Evolutionary conservation across 2,329 filamentous ascomycete genomes (phyloP).

Genomic region (Calcarisporium arbuscula): DNA sequence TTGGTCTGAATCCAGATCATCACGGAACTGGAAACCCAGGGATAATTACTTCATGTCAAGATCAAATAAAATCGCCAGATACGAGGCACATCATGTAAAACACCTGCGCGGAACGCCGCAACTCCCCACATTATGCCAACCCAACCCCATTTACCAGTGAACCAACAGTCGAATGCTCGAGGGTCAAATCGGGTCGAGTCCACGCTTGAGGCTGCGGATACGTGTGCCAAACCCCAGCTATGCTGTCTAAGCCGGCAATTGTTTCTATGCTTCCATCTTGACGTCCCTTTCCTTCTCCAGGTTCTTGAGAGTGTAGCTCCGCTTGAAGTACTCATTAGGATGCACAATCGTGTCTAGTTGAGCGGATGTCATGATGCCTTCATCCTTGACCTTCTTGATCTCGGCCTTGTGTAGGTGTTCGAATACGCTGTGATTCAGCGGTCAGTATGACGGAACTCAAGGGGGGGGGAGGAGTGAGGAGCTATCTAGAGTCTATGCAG

Average conservation of each 20-base stretch:
- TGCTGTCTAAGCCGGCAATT: too few relatives aligned
- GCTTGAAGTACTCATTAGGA: conserved; percentile 96
- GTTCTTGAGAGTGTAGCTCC: conserved; percentile 84
- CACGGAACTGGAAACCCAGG: too few relatives aligned
- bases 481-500: conserved; percentile 3
- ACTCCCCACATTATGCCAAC: too few relatives aligned
- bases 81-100: neutral
- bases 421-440: conserved; percentile 58
- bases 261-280: conserved; percentile 48
- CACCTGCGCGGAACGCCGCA: too few relatives aligned
- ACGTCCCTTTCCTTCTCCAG: conserved; percentile 51
- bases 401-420: conserved; percentile 77
- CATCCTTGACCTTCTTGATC: conserved; percentile 70
- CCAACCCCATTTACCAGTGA: too few relatives aligned
- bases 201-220: too few relatives aligned
- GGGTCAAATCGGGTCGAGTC: too few relatives aligned
- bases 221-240: too few relatives aligned
- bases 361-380: conserved; percentile 61
- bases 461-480: neutral
- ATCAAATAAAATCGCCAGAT: neutral
- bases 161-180: too few relatives aligned
- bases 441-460: conserved; percentile 9
- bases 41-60: too few relatives aligned
- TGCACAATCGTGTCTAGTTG: conserved; percentile 94
- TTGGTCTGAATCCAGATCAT: too few relatives aligned